Conservation (phyloP, 2,329 filamentous ascomycete genomes). For the Aaosphaeria arxii region DNA sequence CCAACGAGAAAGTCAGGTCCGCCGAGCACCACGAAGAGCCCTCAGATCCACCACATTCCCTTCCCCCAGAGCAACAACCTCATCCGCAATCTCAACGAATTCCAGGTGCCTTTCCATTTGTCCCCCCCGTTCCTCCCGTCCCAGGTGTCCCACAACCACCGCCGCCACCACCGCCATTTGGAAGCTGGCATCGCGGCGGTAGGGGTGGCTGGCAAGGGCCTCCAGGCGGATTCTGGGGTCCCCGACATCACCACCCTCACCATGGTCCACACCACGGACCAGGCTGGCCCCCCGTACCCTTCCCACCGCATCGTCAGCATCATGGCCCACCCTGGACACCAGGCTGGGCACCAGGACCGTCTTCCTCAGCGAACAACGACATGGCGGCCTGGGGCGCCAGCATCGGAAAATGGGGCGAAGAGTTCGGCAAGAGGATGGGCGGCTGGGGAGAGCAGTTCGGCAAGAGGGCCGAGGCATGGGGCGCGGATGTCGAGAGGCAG, state of each 20-base stretch:
- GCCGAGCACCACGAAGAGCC: constrained; percentile 2
- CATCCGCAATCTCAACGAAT: background rate
- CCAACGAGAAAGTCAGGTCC: background rate
- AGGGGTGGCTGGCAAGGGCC: background rate
- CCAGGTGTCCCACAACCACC: background rate
- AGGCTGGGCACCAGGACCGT: background rate
- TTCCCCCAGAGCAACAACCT: constrained; percentile 8
- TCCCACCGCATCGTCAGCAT: background rate
- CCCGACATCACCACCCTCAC: background rate
- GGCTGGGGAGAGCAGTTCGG: constrained; percentile 29
- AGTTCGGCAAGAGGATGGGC: constrained; percentile 29
- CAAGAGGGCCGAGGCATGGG: constrained; percentile 15
- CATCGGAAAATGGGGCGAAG: constrained; percentile 23
- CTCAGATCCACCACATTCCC: constrained; percentile 25
- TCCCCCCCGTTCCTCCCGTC: background rate
- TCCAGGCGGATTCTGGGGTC: background rate
- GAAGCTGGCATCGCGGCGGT: background rate
- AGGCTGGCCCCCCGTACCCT: background rate
- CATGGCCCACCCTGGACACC: background rate
- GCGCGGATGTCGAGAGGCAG: constrained; percentile 6
- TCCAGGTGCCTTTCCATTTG: background rate
- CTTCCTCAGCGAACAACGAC: constrained; percentile 7
- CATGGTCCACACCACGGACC: background rate
- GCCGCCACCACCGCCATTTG: background rate
- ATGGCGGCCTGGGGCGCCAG: constrained; percentile 12